Conservation (phyloP, 805 yeast genomes). For the Wickerhamiella dianesei region DNA sequence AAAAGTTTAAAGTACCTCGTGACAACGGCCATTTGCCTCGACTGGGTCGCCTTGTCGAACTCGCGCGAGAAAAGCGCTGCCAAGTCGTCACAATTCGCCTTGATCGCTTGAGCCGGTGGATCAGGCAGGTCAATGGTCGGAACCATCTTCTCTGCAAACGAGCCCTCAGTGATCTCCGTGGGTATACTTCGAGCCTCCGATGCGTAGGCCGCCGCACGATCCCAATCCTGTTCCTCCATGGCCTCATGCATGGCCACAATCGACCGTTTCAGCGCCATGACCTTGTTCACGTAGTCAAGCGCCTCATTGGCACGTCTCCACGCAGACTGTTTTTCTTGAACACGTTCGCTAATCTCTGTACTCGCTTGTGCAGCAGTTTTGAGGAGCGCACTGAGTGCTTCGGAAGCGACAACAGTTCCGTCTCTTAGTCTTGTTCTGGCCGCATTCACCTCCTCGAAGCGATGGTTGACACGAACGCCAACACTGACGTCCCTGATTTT, state of each 20-base stretch:
- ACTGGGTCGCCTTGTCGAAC: slow-evolving; percentile 57
- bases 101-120: slow-evolving; percentile 45
- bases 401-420: slow-evolving; percentile 7
- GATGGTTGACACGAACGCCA: slow-evolving; percentile 1
- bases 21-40: slow-evolving; percentile 51
- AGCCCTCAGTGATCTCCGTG: slow-evolving; percentile 38
- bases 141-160: slow-evolving; percentile 64
- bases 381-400: slow-evolving; percentile 6
- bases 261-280: slow-evolving; percentile 51
- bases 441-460: slow-evolving; percentile 7
- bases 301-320: slow-evolving; percentile 42
- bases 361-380: slow-evolving; percentile 10
- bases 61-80: slow-evolving; percentile 43
- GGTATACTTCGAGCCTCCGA: slow-evolving; percentile 42
- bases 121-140: slow-evolving; percentile 83
- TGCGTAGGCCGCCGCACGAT: slow-evolving; percentile 62
- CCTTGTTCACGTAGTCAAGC: slow-evolving; percentile 48
- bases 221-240: slow-evolving; percentile 56
- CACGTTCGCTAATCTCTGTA: slow-evolving; percentile 4
- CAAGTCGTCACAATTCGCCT: slow-evolving; percentile 46
- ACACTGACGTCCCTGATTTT: slow-evolving; percentile 7
- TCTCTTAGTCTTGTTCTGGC: slow-evolving; percentile 9
- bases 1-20: slow-evolving; percentile 75
- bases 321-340: slow-evolving; percentile 9
- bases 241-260: slow-evolving; percentile 56